Base-by-base conservation (phyloP, 164 flowering plant genomes). In the Vitis cinerea region DNA sequence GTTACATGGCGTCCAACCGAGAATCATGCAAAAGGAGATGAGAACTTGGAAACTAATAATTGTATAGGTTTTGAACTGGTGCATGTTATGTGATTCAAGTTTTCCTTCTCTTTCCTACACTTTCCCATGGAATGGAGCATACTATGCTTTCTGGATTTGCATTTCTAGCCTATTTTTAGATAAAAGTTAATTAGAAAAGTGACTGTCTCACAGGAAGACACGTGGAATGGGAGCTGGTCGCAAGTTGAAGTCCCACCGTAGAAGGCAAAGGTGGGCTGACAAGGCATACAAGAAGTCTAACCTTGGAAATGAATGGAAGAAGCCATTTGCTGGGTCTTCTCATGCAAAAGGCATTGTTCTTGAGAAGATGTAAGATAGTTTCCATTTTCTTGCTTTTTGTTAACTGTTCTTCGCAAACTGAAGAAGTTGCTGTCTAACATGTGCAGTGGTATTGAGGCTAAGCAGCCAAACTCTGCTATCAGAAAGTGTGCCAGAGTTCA, bases 221-320 rank as follows among this genome's bases (percentile, higher is more conserved):
- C 81, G 89, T 67, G 96, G 96, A 65, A 88, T 86, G 88, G 96
- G 96, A 88, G 93, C 96, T 82, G 96, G 80, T 50, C 91, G 96
- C 77, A 90, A 87, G 83, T 83, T 90, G 68, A 85, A 80, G 79
- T 74, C 88, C 74, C 93, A 88, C 80, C 87, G 93, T 14, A 84
- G 88, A 61, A 80, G 72, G 65, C 91, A 90, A 69, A 84, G 95
- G 74, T 90, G 91, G 91, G 91, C 93, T 53, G 93, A 90, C 76
- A 88, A 88, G 74, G 30, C 86, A 14, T 90, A 90, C 79, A 90
- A 90, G 77, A 90, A 90, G 68, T 88, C 93, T 4, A 85, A 90
- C 64, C 90, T 88, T 75, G 97, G 93, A 0, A 90, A 90, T 58
- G 97, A 90, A 57, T 90, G 97, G 97, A 90, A 90, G 83, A 90